Evolutionary conservation across 768 basidiomycete species (phyloP), one percentile per base, ranked within the genome.

Genomic region (Exidia glandulosa): DNA sequence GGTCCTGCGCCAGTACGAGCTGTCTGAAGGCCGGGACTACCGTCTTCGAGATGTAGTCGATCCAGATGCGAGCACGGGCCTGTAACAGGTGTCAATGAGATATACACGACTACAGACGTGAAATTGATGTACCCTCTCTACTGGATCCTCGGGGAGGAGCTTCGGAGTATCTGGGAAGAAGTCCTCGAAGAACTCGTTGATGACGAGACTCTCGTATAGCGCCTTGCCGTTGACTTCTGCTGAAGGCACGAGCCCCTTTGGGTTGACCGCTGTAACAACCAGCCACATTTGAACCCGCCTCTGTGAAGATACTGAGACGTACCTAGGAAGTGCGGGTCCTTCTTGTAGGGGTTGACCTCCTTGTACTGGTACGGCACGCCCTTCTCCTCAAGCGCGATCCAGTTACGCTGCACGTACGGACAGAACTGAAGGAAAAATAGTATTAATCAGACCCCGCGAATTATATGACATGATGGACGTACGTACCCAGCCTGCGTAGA

Each of bases 341-440:
- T 87, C 71, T 83, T 84, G 74, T 87, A 87, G 2, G 84, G 84
- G 69, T 86, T 84, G 23, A 82, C 77, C 66, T 86, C 83, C 61
- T 79, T 78, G 67, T 85, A 85, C 62, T 84, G 83, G 65, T 87
- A 88, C 1, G 81, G 80, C 31, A 87, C 80, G 0, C 79, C 79
- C 58, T 76, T 80, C 66, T 87, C 85, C 65, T 88, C 85, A 2
- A 88, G 74, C 0, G 79, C 69, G 57, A 87, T 82, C 87, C 86
- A 88, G 12, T 74, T 73, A 12, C 86, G 75, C 66, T 69, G 70
- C 19, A 72, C 36, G 19, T 10, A 37, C 36, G 36, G 36, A 19
- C 36, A 37, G 36, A 37, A 37, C 36, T 37, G n/a, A n/a, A n/a
- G n/a, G n/a, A n/a, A n/a, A n/a, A n/a, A n/a, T n/a, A n/a, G n/a